Conservation (phyloP, 2,329 filamentous ascomycete genomes). For the Trichoderma afroharzianum region DNA sequence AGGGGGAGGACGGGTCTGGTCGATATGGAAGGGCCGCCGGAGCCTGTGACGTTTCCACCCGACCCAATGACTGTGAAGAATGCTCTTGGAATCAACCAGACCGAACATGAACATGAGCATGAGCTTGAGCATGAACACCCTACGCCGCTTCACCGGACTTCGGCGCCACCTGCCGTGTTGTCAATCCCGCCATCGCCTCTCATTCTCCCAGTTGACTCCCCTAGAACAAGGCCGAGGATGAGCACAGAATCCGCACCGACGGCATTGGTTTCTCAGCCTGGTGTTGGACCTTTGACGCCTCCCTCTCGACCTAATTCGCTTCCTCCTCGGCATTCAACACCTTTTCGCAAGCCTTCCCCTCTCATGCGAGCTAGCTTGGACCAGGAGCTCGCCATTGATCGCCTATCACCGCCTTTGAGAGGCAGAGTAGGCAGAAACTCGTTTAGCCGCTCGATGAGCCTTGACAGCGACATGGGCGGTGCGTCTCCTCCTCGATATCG, state of each 20-base stretch:
- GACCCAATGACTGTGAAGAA: slow-evolving; percentile 26
- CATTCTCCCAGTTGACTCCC: slow-evolving; percentile 29
- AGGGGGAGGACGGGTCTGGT: slow-evolving; percentile 29
- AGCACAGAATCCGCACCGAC: slow-evolving; percentile 29
- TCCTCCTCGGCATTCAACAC: slow-evolving; percentile 28
- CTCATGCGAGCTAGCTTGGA: slow-evolving; percentile 36
- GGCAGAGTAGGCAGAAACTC: slow-evolving; percentile 28
- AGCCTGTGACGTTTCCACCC: slow-evolving; percentile 13
- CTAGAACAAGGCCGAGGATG: slow-evolving; percentile 16
- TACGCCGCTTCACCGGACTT: background rate
- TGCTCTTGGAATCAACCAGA: slow-evolving; percentile 32
- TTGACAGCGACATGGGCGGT: slow-evolving; percentile 28
- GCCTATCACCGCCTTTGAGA: slow-evolving; percentile 34
- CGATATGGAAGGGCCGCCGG: slow-evolving; percentile 14
- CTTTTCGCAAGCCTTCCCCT: slow-evolving; percentile 31
- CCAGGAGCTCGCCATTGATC: slow-evolving; percentile 37
- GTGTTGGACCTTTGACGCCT: slow-evolving; percentile 24
- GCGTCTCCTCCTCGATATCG: slow-evolving; percentile 29
- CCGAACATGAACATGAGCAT: background rate
- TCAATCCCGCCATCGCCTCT: slow-evolving; percentile 32
- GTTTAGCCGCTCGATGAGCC: slow-evolving; percentile 35
- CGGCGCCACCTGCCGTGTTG: background rate
- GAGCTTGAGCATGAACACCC: background rate
- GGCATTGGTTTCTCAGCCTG: background rate
- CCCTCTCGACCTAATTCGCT: slow-evolving; percentile 28